phyloP scores from a whole-genome alignment of 1,284 basidiomycete genomes.

The Cutaneotrichosporon arboriforme region DNA sequence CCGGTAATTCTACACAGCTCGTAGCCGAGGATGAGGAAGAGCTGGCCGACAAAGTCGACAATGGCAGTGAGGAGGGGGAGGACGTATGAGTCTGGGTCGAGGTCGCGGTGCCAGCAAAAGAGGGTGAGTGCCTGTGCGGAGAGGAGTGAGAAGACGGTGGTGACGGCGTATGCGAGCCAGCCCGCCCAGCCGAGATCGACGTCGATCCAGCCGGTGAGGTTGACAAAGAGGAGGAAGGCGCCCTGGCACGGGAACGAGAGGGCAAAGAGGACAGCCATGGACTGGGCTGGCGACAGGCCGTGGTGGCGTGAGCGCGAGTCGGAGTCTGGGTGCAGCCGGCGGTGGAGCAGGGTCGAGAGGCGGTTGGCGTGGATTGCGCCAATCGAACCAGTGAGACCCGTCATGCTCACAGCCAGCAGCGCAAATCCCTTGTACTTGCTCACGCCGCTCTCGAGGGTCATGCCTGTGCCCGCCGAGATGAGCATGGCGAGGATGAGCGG shows the following conservation, averaged over 20 bases:
- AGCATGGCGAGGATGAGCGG: slow-evolving; percentile 82
- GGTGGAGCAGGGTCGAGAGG: slow-evolving; percentile 61
- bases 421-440: slow-evolving; percentile 81
- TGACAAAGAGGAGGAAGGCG: slow-evolving; percentile 63
- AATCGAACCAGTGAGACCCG: slow-evolving; percentile 78
- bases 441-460: slow-evolving; percentile 85
- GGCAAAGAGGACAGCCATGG: slow-evolving; percentile 57
- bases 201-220: slow-evolving; percentile 67
- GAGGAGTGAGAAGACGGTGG: slow-evolving; percentile 63
- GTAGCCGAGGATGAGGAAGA: slow-evolving; percentile 59
- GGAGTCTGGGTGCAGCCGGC: slow-evolving; percentile 27
- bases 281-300: slow-evolving; percentile 35
- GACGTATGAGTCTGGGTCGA: slow-evolving; percentile 91
- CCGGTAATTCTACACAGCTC: slow-evolving; percentile 40
- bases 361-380: slow-evolving; percentile 89
- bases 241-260: slow-evolving; percentile 72
- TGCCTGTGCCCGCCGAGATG: slow-evolving; percentile 83
- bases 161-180: slow-evolving; percentile 64
- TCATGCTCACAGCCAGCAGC: slow-evolving; percentile 79
- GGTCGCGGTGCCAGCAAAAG: slow-evolving; percentile 71
- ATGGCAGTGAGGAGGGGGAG: slow-evolving; percentile 84
- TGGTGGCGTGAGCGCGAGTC: slow-evolving; percentile 4
- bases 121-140: slow-evolving; percentile 66
- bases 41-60: slow-evolving; percentile 86
- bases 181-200: slow-evolving; percentile 62